Conservation (phyloP, 2,329 filamentous ascomycete genomes). For the Xylariaceae sp. region DNA sequence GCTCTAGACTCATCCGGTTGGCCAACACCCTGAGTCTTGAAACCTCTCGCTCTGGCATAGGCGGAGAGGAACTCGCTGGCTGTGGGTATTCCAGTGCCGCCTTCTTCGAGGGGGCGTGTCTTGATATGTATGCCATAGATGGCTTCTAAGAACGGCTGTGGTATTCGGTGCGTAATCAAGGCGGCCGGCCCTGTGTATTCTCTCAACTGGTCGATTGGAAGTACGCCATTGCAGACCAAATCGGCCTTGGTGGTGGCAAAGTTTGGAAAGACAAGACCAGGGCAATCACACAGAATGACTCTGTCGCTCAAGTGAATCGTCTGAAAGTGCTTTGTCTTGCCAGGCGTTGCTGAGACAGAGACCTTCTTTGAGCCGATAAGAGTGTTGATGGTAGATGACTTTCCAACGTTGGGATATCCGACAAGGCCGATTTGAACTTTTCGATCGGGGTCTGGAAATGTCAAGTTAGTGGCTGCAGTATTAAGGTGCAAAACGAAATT, state of each 20-base stretch:
- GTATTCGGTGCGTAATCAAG: slow-evolving; percentile 79
- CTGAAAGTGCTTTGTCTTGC: slow-evolving; percentile 99
- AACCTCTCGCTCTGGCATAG: slow-evolving; percentile 85
- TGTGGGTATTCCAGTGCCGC: slow-evolving; percentile 81
- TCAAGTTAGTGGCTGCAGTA: slow-evolving; percentile 8
- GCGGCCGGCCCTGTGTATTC: slow-evolving; percentile 85
- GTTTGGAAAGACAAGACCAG: slow-evolving; percentile 96
- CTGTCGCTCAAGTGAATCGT: slow-evolving; percentile 89
- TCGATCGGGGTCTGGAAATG: slow-evolving; percentile 38
- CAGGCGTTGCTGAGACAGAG: slow-evolving; percentile 92
- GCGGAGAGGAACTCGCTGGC: slow-evolving; percentile 78
- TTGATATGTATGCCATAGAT: slow-evolving; percentile 89
- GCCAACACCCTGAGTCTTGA: slow-evolving; percentile 81
- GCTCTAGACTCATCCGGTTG: slow-evolving; percentile 92
- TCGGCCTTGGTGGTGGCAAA: slow-evolving; percentile 96
- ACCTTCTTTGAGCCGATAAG: slow-evolving; percentile 98
- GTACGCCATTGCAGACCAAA: slow-evolving; percentile 86
- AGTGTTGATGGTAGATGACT: slow-evolving; percentile 98
- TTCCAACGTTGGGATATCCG: slow-evolving; percentile 97
- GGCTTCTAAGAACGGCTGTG: slow-evolving; percentile 82
- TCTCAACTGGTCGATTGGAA: slow-evolving; percentile 93
- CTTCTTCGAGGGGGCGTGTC: slow-evolving; percentile 78
- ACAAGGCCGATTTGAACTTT: slow-evolving; percentile 91
- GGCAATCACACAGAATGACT: slow-evolving; percentile 93
- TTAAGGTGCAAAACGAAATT: background rate